A percentile compares a stretch with the other conserved stretches of the same genome.
Evolutionary conservation across 2,329 filamentous ascomycete species (phyloP).

Genomic region (Immersiporthe knoxdaviesiana): DNA sequence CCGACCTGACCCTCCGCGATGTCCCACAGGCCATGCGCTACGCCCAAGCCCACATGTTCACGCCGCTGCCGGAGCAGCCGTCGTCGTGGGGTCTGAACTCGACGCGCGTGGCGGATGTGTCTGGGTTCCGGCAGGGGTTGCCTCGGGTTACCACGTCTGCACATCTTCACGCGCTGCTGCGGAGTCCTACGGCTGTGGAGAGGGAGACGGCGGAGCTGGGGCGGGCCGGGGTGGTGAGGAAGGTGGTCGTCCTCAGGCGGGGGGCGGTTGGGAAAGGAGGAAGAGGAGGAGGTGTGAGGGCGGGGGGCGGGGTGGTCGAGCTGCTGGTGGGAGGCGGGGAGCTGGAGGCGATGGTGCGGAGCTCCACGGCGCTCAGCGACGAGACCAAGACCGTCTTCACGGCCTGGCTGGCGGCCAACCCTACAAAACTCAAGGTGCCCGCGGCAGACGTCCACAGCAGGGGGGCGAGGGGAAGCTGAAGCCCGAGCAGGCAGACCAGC

Average conservation of each 20-base stretch:
- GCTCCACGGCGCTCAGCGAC: slow-evolving; percentile 42
- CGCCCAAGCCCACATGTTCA: slow-evolving; percentile 66
- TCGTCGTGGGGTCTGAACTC: slow-evolving; percentile 62
- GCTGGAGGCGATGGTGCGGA: slow-evolving; percentile 53
- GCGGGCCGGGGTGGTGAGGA: slow-evolving; percentile 59
- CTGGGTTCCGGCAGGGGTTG: slow-evolving; percentile 62
- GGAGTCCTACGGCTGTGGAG: slow-evolving; percentile 66
- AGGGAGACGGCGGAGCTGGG: slow-evolving; percentile 67
- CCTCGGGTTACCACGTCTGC: slow-evolving; percentile 68
- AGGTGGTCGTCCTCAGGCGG: slow-evolving; percentile 65
- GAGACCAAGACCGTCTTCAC: slow-evolving; percentile 56
- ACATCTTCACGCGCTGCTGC: slow-evolving; percentile 67
- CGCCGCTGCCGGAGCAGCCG: slow-evolving; percentile 58
- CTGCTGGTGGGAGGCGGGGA: slow-evolving; percentile 63
- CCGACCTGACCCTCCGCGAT: slow-evolving; percentile 61
- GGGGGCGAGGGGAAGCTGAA: slow-evolving; percentile 39
- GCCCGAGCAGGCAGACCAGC: slow-evolving; percentile 53
- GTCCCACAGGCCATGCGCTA: slow-evolving; percentile 68
- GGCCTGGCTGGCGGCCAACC: slow-evolving; percentile 53
- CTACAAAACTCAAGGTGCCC: slow-evolving; percentile 44
- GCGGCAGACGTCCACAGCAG: slow-evolving; percentile 17
- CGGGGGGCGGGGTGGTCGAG: slow-evolving; percentile 61
- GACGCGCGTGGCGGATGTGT: slow-evolving; percentile 63
- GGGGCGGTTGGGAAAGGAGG: slow-evolving; percentile 39
- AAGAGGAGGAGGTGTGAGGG: slow-evolving; percentile 34